Percentiles rank a stretch among this genome's conserved stretches.
Conservation (phyloP, 2,329 filamentous ascomycete species). For the Fusarium xylarioides region DNA sequence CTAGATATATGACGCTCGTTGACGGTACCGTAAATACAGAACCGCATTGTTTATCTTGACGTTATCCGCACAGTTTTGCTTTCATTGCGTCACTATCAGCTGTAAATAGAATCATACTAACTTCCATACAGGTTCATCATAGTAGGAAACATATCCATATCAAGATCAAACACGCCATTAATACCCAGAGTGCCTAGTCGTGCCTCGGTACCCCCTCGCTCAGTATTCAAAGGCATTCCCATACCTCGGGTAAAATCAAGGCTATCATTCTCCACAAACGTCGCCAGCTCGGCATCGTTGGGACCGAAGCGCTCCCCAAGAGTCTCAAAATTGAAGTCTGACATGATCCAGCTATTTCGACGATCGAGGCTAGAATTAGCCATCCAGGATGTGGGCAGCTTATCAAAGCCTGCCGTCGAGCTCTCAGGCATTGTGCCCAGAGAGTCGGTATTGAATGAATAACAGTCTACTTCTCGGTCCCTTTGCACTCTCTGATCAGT, state of each 20-base stretch:
- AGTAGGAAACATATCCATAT: slow-evolving; percentile 16
- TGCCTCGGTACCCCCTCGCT: not conserved
- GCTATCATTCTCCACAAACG: not conserved
- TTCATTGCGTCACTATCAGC: too few species aligned
- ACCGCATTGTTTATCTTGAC: too few species aligned
- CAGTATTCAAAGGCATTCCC: not conserved
- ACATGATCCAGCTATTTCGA: slow-evolving; percentile 22
- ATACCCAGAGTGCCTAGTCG: slow-evolving; percentile 9
- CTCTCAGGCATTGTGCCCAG: not conserved
- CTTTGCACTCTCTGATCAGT: not conserved
- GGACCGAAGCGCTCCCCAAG: slow-evolving; percentile 4
- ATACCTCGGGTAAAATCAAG: not conserved
- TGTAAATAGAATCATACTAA: not conserved
- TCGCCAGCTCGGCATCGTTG: not conserved
- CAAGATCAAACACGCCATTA: slow-evolving; percentile 13
- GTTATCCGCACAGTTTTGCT: too few species aligned
- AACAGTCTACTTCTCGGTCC: not conserved
- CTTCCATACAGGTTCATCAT: slow-evolving; percentile 12
- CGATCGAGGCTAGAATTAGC: not conserved
- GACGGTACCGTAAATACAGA: too few species aligned
- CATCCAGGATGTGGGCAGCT: not conserved
- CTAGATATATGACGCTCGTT: accelerated
- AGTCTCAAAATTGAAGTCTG: slow-evolving; percentile 29
- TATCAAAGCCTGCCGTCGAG: not conserved
- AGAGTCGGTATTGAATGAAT: not conserved